These are phyloP conservation scores for Tetradesmus obliquus DNA, from an alignment of 139 green algal species.

Conservation along the genomic window DNA sequence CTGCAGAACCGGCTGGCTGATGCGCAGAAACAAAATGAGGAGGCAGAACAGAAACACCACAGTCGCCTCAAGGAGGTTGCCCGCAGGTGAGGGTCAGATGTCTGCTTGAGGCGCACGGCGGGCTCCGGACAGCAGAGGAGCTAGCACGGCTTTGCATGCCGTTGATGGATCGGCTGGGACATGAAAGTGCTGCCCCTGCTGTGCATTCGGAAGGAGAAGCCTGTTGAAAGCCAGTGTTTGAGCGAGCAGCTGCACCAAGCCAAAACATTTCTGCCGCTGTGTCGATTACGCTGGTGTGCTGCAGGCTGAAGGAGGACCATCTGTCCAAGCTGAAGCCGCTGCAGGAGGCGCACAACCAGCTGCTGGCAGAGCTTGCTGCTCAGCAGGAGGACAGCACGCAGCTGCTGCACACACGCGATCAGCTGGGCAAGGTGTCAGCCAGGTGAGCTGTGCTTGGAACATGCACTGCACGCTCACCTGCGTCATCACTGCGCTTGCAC, in stretches of 20 bases:
- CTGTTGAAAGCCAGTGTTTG: no score
- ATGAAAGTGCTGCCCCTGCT: not conserved
- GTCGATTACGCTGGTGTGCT: not conserved
- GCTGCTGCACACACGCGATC: not conserved
- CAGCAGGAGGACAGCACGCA: not conserved
- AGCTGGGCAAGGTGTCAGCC: conserved; percentile 12
- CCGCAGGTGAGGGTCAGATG: conserved; percentile 3
- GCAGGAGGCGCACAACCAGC: conserved; percentile 34
- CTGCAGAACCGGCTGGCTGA: not conserved
- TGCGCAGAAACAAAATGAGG: conserved; percentile 4
- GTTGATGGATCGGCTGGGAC: not conserved
- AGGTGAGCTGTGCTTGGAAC: not conserved
- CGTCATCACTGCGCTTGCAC: no score
- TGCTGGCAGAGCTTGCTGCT: conserved; percentile 21
- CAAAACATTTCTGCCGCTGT: no score
- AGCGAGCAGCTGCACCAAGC: no score
- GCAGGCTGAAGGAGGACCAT: conserved; percentile 31
- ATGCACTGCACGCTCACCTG: no score
- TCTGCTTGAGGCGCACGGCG: not conserved
- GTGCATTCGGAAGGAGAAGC: no score
- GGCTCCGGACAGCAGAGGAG: no score
- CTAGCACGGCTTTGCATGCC: no score
- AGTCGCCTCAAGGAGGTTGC: conserved; percentile 28
- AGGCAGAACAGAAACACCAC: conserved; percentile 20
- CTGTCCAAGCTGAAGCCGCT: conserved; percentile 14